Evolutionary conservation across 768 basidiomycete species (phyloP).

Genomic region (Hygrocybe punicea): DNA sequence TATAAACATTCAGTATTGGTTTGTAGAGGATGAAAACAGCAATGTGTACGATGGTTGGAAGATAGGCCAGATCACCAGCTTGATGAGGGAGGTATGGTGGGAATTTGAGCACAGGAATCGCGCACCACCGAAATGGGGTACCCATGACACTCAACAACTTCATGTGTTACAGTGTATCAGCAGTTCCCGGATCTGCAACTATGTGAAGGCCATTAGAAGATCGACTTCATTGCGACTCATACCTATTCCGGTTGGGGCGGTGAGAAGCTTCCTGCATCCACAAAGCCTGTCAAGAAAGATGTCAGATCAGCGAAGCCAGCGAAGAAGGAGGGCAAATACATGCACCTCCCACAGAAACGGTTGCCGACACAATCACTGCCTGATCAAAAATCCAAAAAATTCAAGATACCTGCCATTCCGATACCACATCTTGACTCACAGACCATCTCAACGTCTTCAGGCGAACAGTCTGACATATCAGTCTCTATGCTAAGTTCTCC

Average conservation of each 20-base stretch:
- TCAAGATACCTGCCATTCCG: neutral
- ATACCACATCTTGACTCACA: neutral
- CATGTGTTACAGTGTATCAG: neutral
- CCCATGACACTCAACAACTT: neutral
- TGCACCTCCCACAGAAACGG: neutral
- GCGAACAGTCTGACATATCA: neutral
- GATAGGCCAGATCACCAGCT: neutral
- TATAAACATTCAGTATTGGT: neutral
- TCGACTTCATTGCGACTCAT: constrained; percentile 3
- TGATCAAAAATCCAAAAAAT: neutral
- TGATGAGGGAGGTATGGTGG: neutral
- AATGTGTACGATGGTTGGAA: neutral
- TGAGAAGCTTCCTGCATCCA: neutral
- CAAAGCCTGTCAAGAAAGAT: neutral
- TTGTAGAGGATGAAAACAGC: neutral
- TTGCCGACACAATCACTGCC: neutral
- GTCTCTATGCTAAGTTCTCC: neutral
- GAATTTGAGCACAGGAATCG: neutral
- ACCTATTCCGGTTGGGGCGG: constrained; percentile 6
- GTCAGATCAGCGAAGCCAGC: neutral
- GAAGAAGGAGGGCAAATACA: neutral
- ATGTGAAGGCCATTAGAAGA: constrained; percentile 13
- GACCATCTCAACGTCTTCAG: neutral
- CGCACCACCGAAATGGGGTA: neutral
- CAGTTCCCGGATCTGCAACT: constrained; percentile 8